Conservation (phyloP, 2,329 filamentous ascomycete genomes). For the Aureobasidium melanogenum region DNA sequence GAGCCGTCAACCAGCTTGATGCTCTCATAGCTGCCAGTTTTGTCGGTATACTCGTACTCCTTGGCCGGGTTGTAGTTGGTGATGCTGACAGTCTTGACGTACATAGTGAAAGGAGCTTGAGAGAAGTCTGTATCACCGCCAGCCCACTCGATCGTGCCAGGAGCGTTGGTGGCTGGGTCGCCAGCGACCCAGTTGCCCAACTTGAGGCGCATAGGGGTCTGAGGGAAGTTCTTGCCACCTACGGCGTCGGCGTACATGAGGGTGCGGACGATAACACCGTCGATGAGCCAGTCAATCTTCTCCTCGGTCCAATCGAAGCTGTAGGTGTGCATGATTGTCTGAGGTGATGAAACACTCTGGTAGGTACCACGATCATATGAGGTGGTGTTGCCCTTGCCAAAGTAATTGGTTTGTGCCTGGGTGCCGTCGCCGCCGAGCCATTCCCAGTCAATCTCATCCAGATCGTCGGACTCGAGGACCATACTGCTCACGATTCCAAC, state of each 20-base stretch:
- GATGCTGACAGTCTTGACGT: slow-evolving; percentile 42
- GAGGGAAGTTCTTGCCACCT: slow-evolving; percentile 62
- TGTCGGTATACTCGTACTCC: slow-evolving; percentile 43
- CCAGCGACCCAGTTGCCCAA: slow-evolving; percentile 38
- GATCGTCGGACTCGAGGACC: slow-evolving; percentile 71
- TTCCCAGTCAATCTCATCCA: slow-evolving; percentile 85
- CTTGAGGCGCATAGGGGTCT: slow-evolving; percentile 65
- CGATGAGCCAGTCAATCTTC: slow-evolving; percentile 58
- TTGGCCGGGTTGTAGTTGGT: slow-evolving; percentile 44
- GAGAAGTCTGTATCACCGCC: slow-evolving; percentile 47
- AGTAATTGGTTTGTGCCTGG: slow-evolving; percentile 64
- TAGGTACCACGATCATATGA: slow-evolving; percentile 61
- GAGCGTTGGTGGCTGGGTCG: slow-evolving; percentile 37
- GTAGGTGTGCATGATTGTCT: slow-evolving; percentile 58
- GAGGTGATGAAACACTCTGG: slow-evolving; percentile 47
- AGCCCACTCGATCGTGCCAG: slow-evolving; percentile 59
- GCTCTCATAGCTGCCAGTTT: slow-evolving; percentile 38
- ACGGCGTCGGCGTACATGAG: slow-evolving; percentile 59
- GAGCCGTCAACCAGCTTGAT: slow-evolving; percentile 32
- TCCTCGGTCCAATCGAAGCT: slow-evolving; percentile 57
- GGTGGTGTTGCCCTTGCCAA: slow-evolving; percentile 62
- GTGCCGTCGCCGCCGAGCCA: slow-evolving; percentile 59
- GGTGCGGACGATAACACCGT: slow-evolving; percentile 58
- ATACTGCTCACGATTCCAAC: slow-evolving; percentile 69
- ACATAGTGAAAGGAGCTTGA: slow-evolving; percentile 43